Evolutionary conservation across 495 filamentous ascomycete genomes (phyloP).

Genomic region (Evansstolkia leycettana): DNA sequence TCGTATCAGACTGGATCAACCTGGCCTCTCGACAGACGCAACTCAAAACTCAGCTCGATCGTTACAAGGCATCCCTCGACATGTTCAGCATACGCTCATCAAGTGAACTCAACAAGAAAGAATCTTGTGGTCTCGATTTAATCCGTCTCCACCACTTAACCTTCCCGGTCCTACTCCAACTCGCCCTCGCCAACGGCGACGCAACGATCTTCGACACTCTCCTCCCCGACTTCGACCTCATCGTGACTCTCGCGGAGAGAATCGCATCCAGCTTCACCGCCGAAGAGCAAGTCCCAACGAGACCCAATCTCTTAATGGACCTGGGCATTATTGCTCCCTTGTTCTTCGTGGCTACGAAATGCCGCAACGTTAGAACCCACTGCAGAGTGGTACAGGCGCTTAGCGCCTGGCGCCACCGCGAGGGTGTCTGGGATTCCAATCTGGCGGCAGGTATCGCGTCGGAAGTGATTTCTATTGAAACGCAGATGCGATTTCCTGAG

Average conservation of each 20-base stretch:
- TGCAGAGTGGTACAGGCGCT: slow-evolving; percentile 44
- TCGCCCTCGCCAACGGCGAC: not conserved
- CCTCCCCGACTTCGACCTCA: not conserved
- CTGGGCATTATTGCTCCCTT: slow-evolving; percentile 42
- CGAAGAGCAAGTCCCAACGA: not conserved
- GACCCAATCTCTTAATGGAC: slow-evolving; percentile 12
- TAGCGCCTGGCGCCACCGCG: slow-evolving; percentile 38
- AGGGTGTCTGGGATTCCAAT: slow-evolving; percentile 40
- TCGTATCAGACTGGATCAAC: not conserved
- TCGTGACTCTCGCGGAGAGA: not conserved
- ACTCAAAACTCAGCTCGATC: not conserved
- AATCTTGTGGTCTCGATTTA: too few relatives aligned
- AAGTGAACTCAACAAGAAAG: not conserved
- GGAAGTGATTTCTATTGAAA: not conserved
- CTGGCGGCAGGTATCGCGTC: not conserved
- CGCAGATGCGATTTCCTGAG: too few relatives aligned
- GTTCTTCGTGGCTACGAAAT: slow-evolving; percentile 45
- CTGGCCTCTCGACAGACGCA: not conserved
- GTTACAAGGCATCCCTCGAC: not conserved
- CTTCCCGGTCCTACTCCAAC: not conserved
- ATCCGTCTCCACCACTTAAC: not conserved
- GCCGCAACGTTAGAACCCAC: slow-evolving; percentile 41
- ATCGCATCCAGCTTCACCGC: not conserved
- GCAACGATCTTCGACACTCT: not conserved
- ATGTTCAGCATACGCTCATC: not conserved